Percentiles rank a stretch among this genome's conserved stretches.
These are phyloP conservation scores for Salix brachista DNA, from an alignment of 345 rosid species.

Conservation along the genomic window DNA sequence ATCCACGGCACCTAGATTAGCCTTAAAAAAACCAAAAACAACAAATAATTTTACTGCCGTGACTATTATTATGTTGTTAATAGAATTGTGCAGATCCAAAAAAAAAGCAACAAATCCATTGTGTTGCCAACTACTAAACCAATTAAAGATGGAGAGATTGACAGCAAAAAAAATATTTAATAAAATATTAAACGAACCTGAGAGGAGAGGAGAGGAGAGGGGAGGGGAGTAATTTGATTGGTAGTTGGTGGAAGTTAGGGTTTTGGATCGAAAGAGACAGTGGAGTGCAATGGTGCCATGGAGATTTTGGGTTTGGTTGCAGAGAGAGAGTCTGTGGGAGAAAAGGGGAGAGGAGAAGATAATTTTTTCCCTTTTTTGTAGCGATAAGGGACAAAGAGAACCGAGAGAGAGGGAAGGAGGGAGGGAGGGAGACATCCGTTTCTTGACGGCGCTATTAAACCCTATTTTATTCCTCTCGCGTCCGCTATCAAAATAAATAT, in stretches of 20 bases:
- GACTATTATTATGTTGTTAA: background rate
- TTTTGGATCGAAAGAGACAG: background rate
- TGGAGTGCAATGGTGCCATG: background rate
- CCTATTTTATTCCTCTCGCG: conserved; percentile 40
- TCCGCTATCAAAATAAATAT: conserved; percentile 33
- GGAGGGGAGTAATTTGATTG: background rate
- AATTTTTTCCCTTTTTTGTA: conserved; percentile 1
- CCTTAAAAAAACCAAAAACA: background rate
- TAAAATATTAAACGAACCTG: background rate
- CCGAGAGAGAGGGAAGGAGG: conserved; percentile 17
- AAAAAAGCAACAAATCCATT: background rate
- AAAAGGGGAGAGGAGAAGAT: background rate
- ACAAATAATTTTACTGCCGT: background rate
- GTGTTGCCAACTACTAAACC: background rate
- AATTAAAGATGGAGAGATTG: background rate
- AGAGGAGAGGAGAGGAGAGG: background rate
- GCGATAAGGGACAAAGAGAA: conserved; percentile 46
- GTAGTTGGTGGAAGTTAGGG: background rate
- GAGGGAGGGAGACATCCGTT: conserved; percentile 15
- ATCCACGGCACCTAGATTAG: conserved; percentile 14
- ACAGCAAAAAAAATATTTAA: background rate
- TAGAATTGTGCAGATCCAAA: background rate
- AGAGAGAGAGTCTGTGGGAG: conserved; percentile 18
- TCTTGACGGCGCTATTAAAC: conserved; percentile 39
- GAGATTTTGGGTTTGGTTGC: conserved; percentile 15